Conservation (phyloP, 345 rosid species). For the Rhodamnia rubescens region DNA sequence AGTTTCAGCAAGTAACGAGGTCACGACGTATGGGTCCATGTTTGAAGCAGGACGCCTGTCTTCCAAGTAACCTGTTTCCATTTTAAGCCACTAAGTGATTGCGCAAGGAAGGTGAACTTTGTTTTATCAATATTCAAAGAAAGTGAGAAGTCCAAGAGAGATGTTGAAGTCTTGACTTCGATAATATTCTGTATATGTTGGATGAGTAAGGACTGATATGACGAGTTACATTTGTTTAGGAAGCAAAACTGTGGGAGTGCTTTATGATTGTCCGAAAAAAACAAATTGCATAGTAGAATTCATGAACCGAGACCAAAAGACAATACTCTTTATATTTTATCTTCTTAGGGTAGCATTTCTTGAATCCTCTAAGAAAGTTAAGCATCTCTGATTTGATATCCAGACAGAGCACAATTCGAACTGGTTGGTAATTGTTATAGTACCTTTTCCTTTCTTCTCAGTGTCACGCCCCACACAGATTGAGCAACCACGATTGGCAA, state of each 20-base stretch:
- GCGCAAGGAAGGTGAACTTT: neutral
- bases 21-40: constrained; percentile 90
- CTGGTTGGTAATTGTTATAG: neutral
- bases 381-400: neutral
- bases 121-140: neutral
- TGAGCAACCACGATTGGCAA: constrained; percentile 90
- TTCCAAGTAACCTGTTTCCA: constrained; percentile 72
- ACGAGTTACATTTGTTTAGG: too few relatives aligned
- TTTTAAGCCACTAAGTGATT: neutral
- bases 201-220: too few relatives aligned
- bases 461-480: constrained; percentile 89
- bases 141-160: too few relatives aligned
- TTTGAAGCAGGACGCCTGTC: constrained; percentile 82
- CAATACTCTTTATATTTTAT: too few relatives aligned
- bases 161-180: too few relatives aligned
- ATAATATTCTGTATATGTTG: too few relatives aligned
- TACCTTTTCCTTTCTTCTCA: constrained; percentile 83
- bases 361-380: neutral
- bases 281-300: too few relatives aligned
- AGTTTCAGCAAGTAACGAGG: constrained; percentile 57
- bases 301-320: too few relatives aligned
- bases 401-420: too few relatives aligned
- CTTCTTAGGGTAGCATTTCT: too few relatives aligned
- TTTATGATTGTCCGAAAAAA: too few relatives aligned
- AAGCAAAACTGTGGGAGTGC: too few relatives aligned